Conservation (phyloP, 345 rosid species). For the Rhodamnia argentea region DNA sequence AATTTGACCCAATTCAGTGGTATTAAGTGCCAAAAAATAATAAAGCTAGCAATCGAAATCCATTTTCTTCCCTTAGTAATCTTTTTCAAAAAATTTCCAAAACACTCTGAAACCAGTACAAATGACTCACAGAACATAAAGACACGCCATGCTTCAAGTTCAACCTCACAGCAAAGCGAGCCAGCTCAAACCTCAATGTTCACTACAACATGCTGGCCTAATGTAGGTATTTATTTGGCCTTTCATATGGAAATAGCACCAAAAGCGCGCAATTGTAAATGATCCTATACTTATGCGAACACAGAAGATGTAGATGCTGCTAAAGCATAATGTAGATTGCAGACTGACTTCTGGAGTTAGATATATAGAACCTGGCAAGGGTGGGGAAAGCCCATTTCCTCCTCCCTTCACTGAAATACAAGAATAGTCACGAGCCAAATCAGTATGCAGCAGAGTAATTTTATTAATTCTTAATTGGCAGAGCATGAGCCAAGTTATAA, state of each 20-base stretch:
- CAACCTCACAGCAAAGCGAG: not conserved
- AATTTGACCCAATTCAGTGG: not conserved
- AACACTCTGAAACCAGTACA: not conserved
- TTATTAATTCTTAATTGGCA: not conserved
- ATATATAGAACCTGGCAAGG: slow-evolving; percentile 31
- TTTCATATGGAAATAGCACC: not conserved
- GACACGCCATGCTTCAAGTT: not conserved
- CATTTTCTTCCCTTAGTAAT: not conserved
- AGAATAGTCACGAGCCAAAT: not conserved
- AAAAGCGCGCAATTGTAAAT: not conserved
- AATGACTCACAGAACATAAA: not conserved
- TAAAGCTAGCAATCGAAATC: not conserved
- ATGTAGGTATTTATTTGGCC: not conserved
- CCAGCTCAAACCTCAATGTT: not conserved
- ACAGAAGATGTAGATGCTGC: not conserved
- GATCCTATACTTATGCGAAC: not conserved
- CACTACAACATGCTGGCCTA: not conserved
- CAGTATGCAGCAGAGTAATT: not conserved
- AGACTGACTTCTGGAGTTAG: slow-evolving; percentile 1
- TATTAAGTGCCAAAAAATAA: not conserved
- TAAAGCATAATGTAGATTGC: not conserved
- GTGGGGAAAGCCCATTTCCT: slow-evolving; percentile 92
- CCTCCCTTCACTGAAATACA: slow-evolving; percentile 71
- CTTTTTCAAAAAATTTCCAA: not conserved
- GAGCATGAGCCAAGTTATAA: not conserved